Conservation (phyloP, 352 stramenopile species). For the Pythium folliculosum region DNA sequence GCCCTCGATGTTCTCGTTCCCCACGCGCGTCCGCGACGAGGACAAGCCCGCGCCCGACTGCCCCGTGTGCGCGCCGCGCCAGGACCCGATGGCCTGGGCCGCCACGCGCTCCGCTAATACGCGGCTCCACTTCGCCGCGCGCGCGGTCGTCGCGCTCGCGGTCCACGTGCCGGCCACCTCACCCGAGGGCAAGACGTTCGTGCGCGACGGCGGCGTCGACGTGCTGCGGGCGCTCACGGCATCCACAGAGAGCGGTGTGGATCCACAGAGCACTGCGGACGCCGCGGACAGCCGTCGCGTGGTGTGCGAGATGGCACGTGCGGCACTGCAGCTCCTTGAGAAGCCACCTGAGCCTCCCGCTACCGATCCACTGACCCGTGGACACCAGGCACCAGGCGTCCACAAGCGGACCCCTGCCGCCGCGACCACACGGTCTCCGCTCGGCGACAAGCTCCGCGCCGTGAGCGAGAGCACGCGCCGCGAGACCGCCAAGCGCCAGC, state of each 20-base stretch:
- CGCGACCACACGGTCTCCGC: neutral
- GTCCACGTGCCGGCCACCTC: slow-evolving; percentile 39
- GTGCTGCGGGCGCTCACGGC: neutral
- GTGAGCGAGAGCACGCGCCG: slow-evolving; percentile 5
- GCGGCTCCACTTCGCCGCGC: slow-evolving; percentile 38
- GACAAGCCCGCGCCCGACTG: neutral
- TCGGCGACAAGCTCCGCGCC: slow-evolving; percentile 17
- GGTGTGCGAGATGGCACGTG: too few relatives aligned
- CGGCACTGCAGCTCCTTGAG: too few relatives aligned
- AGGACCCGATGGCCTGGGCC: slow-evolving; percentile 11
- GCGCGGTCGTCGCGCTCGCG: slow-evolving; percentile 36
- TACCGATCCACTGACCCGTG: too few relatives aligned
- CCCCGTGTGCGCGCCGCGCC: slow-evolving; percentile 1
- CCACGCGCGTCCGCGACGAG: neutral
- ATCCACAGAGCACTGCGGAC: too few relatives aligned
- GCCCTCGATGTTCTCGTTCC: slow-evolving; percentile 31
- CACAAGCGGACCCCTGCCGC: too few relatives aligned
- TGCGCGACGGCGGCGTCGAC: slow-evolving; percentile 11
- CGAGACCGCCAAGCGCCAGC: neutral
- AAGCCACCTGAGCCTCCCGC: too few relatives aligned
- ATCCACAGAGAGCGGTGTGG: neutral
- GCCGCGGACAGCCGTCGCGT: too few relatives aligned
- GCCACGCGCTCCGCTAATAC: slow-evolving; percentile 19
- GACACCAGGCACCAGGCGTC: too few relatives aligned
- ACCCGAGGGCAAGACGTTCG: slow-evolving; percentile 35